These are phyloP conservation scores for Acorus calamus DNA, from an alignment of 106 monocot genomes.

Conservation along the genomic window DNA sequence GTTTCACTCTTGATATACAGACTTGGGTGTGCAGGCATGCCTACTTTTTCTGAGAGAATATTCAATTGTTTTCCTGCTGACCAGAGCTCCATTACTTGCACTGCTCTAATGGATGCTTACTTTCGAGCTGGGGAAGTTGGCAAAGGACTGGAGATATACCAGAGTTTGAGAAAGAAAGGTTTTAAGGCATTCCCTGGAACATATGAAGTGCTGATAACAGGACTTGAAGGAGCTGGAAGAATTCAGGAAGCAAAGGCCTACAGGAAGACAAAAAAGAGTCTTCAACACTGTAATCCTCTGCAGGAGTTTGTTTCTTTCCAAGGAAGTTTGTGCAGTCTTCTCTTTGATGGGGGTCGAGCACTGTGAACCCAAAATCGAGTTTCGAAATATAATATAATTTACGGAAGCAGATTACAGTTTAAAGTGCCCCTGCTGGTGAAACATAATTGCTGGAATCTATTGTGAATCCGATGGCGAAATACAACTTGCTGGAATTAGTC, in stretches of 20 bases:
- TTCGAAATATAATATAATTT: too few species aligned
- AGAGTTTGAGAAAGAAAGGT: constrained; percentile 37
- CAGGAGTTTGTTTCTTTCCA: constrained; percentile 16
- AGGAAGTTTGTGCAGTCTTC: constrained; percentile 46
- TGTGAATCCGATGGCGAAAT: too few species aligned
- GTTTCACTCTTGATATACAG: constrained; percentile 37
- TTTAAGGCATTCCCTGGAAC: constrained; percentile 42
- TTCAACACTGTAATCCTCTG: constrained; percentile 20
- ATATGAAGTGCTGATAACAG: constrained; percentile 50
- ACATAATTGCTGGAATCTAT: too few species aligned
- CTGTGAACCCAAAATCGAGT: too few species aligned
- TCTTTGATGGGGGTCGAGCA: constrained; percentile 21
- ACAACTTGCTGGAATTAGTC: too few species aligned
- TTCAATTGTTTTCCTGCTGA: constrained; percentile 32
- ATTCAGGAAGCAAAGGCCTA: constrained; percentile 39
- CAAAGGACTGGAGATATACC: constrained; percentile 39
- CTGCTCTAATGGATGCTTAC: constrained; percentile 52
- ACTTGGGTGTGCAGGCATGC: constrained; percentile 43
- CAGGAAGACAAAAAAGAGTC: constrained; percentile 44
- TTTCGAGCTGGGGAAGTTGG: constrained; percentile 43
- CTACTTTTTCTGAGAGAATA: constrained; percentile 31
- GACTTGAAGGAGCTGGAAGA: constrained; percentile 45
- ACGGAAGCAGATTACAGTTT: too few species aligned
- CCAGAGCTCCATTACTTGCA: constrained; percentile 49
- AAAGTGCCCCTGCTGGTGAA: too few species aligned